A percentile compares a stretch with the other conserved stretches of the same genome.
Conservation (phyloP, 148 eudicot species). For the Rhododendron molle region DNA sequence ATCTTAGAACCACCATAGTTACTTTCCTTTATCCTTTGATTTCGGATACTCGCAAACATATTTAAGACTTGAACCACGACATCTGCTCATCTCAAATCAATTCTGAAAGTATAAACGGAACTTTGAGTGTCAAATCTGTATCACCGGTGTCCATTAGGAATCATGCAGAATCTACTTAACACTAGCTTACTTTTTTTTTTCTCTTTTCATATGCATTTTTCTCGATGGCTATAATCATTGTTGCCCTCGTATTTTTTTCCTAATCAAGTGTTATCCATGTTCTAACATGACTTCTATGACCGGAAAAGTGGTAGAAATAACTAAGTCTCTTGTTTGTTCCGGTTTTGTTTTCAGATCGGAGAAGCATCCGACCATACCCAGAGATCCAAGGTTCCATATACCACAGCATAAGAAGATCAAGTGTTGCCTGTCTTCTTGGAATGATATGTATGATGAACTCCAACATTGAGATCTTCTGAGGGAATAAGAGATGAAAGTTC, state of each 20-base stretch:
- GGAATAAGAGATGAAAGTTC: neutral
- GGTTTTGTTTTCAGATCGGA: slow-evolving; percentile 40
- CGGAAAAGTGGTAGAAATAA: neutral
- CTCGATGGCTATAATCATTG: neutral
- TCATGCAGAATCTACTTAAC: neutral
- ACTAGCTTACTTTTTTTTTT: neutral
- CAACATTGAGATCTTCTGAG: neutral
- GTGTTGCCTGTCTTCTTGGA: slow-evolving; percentile 58
- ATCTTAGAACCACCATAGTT: neutral
- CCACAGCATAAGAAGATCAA: slow-evolving; percentile 86
- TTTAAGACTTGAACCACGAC: neutral
- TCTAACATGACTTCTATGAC: neutral
- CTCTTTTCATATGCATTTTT: neutral
- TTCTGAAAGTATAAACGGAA: neutral
- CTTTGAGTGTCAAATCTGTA: neutral
- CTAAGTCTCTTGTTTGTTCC: neutral
- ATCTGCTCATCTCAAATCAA: neutral
- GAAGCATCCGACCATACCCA: slow-evolving; percentile 80
- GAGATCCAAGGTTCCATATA: slow-evolving; percentile 69
- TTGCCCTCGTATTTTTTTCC: neutral
- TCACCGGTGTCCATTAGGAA: neutral
- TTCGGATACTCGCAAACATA: neutral
- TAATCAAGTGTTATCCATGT: neutral
- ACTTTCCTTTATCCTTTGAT: neutral
- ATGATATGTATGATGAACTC: slow-evolving; percentile 21